phyloP scores from a whole-genome alignment of 495 filamentous ascomycete species.

The Xylaria intraflava region DNA sequence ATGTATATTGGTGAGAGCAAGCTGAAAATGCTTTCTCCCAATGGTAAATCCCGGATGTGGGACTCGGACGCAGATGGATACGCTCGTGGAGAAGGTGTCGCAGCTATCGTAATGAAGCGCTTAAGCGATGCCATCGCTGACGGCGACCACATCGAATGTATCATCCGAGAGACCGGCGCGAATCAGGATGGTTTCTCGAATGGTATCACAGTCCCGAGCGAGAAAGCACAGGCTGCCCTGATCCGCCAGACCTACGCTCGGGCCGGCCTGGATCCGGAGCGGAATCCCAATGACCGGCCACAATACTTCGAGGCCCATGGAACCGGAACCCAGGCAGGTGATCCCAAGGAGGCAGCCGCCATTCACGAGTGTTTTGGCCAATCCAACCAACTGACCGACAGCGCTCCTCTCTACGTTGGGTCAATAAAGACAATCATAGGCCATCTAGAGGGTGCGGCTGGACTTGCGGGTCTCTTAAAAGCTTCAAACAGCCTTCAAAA shows the following conservation, averaged over 20 bases:
- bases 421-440: conserved; percentile 44
- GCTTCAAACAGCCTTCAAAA: conserved; percentile 39
- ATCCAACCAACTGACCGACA: not conserved
- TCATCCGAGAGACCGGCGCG: conserved; percentile 49
- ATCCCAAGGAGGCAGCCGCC: conserved; percentile 31
- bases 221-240: conserved; percentile 35
- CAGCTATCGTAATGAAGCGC: conserved; percentile 48
- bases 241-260: conserved; percentile 34
- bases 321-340: conserved; percentile 27
- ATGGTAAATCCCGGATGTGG: conserved; percentile 30
- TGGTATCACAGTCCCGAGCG: conserved; percentile 38
- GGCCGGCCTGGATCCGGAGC: conserved; percentile 26
- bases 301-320: conserved; percentile 15
- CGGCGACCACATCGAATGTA: conserved; percentile 49
- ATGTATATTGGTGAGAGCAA: conserved; percentile 23
- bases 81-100: conserved; percentile 50
- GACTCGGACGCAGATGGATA: conserved; percentile 55
- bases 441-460: conserved; percentile 40
- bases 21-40: conserved; percentile 27
- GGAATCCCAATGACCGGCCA: not conserved
- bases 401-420: conserved; percentile 33
- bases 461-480: conserved; percentile 44
- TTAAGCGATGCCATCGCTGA: conserved; percentile 45
- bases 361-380: conserved; percentile 13
- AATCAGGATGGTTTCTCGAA: conserved; percentile 50